phyloP scores from a whole-genome alignment of 1,284 basidiomycete species.

The Microstroma glucosiphilum region DNA sequence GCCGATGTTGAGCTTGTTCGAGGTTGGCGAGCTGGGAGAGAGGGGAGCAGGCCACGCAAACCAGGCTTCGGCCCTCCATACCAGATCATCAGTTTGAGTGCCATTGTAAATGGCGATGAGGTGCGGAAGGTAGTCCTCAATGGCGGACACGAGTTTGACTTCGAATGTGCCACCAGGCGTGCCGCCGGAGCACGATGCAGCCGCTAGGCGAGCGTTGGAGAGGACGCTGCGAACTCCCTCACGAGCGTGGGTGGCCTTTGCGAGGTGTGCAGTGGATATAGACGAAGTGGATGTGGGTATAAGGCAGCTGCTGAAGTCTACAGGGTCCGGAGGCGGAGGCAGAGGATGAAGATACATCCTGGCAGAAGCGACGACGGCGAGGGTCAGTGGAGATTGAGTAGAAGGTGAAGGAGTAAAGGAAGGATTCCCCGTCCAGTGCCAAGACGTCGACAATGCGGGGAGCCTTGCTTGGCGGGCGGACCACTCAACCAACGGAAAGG shows the following conservation, averaged over 20 bases:
- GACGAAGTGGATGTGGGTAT: neutral
- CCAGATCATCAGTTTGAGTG: neutral
- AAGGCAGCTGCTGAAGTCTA: neutral
- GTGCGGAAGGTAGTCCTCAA: conserved; percentile 1
- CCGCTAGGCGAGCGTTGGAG: neutral
- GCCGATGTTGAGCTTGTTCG: neutral
- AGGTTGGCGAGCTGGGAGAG: neutral
- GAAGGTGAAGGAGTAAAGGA: neutral
- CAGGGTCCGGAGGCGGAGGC: neutral
- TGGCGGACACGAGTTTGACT: neutral
- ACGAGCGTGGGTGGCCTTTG: neutral
- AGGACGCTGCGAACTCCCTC: neutral
- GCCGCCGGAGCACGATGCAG: neutral
- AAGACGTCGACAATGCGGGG: too few species aligned
- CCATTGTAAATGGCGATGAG: neutral
- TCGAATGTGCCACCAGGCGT: neutral
- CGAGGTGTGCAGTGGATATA: neutral
- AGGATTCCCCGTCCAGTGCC: too few species aligned
- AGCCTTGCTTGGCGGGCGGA: too few species aligned
- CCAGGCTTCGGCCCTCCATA: neutral
- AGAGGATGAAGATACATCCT: neutral
- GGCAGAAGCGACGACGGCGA: neutral
- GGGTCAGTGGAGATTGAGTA: neutral
- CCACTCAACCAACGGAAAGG: too few species aligned
- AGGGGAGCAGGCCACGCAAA: neutral